Evolutionary conservation across 2,329 filamentous ascomycete genomes (phyloP).

Genomic region (Epichloe scottii): DNA sequence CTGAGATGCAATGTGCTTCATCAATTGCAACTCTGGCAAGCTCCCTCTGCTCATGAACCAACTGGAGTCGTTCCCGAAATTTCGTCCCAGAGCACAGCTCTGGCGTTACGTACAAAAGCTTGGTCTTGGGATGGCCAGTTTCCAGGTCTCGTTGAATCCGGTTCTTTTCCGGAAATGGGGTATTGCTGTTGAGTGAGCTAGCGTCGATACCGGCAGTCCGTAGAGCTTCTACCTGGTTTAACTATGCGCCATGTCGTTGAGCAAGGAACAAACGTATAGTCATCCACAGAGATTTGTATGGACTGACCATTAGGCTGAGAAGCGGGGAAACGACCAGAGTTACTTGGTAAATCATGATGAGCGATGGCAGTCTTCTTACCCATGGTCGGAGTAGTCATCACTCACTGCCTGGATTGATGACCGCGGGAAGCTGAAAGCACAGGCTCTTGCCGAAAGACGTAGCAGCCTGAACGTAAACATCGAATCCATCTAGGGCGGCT

Average conservation of each 20-base stretch:
- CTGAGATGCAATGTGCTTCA: slow-evolving; percentile 92
- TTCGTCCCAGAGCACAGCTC: slow-evolving; percentile 69
- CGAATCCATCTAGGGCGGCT: slow-evolving; percentile 66
- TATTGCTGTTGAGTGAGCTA: slow-evolving; percentile 78
- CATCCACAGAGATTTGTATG: slow-evolving; percentile 1
- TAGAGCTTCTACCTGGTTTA: slow-evolving; percentile 82
- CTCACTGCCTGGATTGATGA: slow-evolving; percentile 75
- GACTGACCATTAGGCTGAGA: slow-evolving; percentile 67
- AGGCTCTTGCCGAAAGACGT: slow-evolving; percentile 87
- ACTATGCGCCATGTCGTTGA: slow-evolving; percentile 31
- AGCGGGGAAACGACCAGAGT: slow-evolving; percentile 86
- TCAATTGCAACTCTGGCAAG: slow-evolving; percentile 83
- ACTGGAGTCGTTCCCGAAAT: slow-evolving; percentile 62
- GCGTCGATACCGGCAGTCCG: slow-evolving; percentile 64
- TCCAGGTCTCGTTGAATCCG: slow-evolving; percentile 69
- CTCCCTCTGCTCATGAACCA: slow-evolving; percentile 69
- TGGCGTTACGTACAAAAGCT: slow-evolving; percentile 86
- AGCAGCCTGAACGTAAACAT: slow-evolving; percentile 88
- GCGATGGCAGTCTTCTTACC: neutral
- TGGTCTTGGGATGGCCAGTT: slow-evolving; percentile 71
- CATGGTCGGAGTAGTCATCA: slow-evolving; percentile 11
- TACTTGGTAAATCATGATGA: slow-evolving; percentile 34
- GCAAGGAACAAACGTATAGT: neutral
- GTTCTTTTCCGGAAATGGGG: slow-evolving; percentile 49
- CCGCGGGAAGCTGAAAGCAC: slow-evolving; percentile 83